These are phyloP conservation scores for Leishmania amazonensis DNA, from an alignment of 208 protist genomes.

Conservation along the genomic window DNA sequence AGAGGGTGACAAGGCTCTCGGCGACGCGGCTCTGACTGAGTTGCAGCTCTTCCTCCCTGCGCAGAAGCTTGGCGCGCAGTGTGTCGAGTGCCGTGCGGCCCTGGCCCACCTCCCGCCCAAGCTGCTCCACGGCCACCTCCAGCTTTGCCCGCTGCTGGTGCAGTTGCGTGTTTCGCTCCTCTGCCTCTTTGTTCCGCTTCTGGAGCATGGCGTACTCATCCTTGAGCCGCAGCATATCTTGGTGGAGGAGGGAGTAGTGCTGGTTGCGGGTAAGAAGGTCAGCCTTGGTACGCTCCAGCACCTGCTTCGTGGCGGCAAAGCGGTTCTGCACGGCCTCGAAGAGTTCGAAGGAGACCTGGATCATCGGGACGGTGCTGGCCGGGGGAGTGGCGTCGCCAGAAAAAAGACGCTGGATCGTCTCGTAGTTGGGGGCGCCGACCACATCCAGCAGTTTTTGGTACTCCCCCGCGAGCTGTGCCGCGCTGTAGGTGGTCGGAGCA, in stretches of 20 bases:
- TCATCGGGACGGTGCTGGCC: slow-evolving; percentile 58
- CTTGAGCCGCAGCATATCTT: slow-evolving; percentile 48
- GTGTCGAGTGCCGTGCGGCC: slow-evolving; percentile 53
- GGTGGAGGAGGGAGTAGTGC: slow-evolving; percentile 59
- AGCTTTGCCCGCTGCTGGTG: slow-evolving; percentile 72
- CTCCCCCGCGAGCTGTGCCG: slow-evolving; percentile 34
- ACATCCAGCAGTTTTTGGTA: slow-evolving; percentile 73
- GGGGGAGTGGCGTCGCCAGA: slow-evolving; percentile 46
- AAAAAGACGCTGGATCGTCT: slow-evolving; percentile 63
- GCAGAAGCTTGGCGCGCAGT: slow-evolving; percentile 56
- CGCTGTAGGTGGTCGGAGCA: not conserved
- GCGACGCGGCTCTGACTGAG: slow-evolving; percentile 67
- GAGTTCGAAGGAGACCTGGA: slow-evolving; percentile 85
- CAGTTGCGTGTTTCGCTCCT: slow-evolving; percentile 69
- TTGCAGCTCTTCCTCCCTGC: slow-evolving; percentile 73
- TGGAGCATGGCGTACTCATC: slow-evolving; percentile 55
- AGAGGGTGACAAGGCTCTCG: slow-evolving; percentile 70
- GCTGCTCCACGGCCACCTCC: slow-evolving; percentile 71
- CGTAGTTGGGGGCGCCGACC: slow-evolving; percentile 68
- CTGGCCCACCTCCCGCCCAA: slow-evolving; percentile 58
- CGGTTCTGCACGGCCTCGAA: slow-evolving; percentile 87
- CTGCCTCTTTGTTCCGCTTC: slow-evolving; percentile 53
- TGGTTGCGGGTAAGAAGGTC: slow-evolving; percentile 74
- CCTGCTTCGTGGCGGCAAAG: slow-evolving; percentile 70
- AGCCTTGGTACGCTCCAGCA: slow-evolving; percentile 66